Conservation (phyloP, 192 early-diverging fungal genomes). For the Coemansia sp. region DNA sequence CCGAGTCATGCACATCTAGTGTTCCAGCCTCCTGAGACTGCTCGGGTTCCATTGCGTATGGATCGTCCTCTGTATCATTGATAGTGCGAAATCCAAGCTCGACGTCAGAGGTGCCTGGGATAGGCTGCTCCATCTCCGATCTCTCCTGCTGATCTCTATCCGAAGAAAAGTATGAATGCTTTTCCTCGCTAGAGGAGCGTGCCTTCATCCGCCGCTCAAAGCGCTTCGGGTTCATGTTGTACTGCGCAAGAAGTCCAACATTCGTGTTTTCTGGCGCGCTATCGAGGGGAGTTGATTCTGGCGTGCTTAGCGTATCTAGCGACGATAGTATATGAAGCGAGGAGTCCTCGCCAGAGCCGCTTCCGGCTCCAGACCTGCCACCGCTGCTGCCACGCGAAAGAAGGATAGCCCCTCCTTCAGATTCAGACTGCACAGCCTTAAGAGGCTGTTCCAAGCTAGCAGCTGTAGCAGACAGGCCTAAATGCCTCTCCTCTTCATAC, state of each 20-base stretch:
- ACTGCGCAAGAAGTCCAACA: constrained; percentile 47
- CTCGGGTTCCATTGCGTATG: background rate
- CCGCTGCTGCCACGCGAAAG: constrained; percentile 26
- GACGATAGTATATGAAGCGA: constrained; percentile 45
- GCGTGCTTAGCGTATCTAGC: constrained; percentile 38
- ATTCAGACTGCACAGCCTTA: background rate
- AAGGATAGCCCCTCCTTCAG: constrained; percentile 3
- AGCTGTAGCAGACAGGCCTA: background rate
- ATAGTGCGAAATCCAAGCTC: constrained; percentile 31
- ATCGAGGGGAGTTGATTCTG: constrained; percentile 38
- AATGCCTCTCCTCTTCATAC: background rate
- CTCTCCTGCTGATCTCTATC: constrained; percentile 12
- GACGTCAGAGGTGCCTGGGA: constrained; percentile 3
- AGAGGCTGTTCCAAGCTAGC: background rate
- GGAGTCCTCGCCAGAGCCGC: constrained; percentile 38
- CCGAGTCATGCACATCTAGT: background rate
- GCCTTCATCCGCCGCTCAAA: constrained; percentile 25
- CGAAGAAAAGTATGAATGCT: constrained; percentile 21
- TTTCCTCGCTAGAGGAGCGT: constrained; percentile 13
- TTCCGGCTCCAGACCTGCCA: constrained; percentile 26
- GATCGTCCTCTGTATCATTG: constrained; percentile 13
- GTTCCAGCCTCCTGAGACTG: background rate
- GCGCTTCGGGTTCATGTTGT: constrained; percentile 31
- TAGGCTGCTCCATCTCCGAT: background rate
- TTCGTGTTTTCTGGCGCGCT: constrained; percentile 39